phyloP scores from a whole-genome alignment of 371 early-diverging fungal genomes.

The Mortierella sp. region DNA sequence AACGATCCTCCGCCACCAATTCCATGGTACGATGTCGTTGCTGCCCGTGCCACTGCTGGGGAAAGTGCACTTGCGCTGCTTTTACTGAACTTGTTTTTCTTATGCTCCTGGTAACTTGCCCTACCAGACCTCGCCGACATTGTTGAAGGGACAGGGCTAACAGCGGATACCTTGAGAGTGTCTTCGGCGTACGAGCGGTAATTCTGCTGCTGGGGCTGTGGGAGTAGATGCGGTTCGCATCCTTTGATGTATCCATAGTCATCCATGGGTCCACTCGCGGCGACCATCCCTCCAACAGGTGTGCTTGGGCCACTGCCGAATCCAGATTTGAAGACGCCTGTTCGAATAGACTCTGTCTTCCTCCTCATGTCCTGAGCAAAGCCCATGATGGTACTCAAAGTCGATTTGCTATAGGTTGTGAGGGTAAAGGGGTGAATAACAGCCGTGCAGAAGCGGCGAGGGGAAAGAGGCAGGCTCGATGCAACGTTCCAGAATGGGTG shows the following conservation, averaged over 20 bases:
- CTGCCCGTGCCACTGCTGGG: neutral
- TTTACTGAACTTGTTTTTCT: slow-evolving; percentile 34
- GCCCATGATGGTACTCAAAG: slow-evolving; percentile 17
- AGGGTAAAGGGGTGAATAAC: too few relatives aligned
- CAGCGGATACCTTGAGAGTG: neutral
- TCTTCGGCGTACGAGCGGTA: slow-evolving; percentile 21
- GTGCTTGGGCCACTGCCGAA: slow-evolving; percentile 15
- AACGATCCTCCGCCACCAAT: slow-evolving; percentile 40
- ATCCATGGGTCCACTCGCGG: slow-evolving; percentile 25
- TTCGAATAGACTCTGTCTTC: slow-evolving; percentile 34
- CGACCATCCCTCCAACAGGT: slow-evolving; percentile 31
- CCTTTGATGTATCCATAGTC: slow-evolving; percentile 28
- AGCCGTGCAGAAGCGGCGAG: too few relatives aligned
- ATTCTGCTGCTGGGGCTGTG: too few relatives aligned
- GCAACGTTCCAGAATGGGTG: too few relatives aligned
- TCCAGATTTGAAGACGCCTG: slow-evolving; percentile 19
- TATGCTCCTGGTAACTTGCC: slow-evolving; percentile 23
- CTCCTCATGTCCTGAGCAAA: slow-evolving; percentile 36
- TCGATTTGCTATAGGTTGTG: neutral
- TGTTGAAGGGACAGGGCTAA: slow-evolving; percentile 30
- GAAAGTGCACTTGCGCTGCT: neutral
- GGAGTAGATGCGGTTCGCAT: neutral
- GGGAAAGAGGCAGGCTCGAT: too few relatives aligned
- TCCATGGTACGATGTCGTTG: slow-evolving; percentile 8
- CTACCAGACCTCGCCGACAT: slow-evolving; percentile 18